phyloP scores from a whole-genome alignment of 1,284 basidiomycete genomes.

The Cutaneotrichosporon cavernicola region DNA sequence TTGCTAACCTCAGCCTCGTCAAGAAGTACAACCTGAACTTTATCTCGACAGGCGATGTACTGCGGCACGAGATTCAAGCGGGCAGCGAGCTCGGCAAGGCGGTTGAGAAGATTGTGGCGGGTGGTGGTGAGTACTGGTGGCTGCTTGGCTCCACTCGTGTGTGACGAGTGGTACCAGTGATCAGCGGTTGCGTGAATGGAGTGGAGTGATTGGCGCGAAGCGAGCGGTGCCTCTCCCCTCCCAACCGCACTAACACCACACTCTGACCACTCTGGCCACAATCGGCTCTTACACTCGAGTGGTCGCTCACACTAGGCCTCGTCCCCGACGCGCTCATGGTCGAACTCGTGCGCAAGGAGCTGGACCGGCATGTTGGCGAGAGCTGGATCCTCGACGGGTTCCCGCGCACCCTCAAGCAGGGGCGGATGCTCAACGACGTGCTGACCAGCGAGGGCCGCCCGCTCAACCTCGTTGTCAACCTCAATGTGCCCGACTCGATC shows the following conservation, averaged over 20 bases:
- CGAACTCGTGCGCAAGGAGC: conserved; percentile 49
- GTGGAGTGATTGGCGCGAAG: background rate
- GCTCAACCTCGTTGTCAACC: conserved; percentile 82
- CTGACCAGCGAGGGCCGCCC: conserved; percentile 54
- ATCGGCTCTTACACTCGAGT: no score
- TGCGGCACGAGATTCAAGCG: conserved; percentile 51
- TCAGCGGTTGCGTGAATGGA: background rate
- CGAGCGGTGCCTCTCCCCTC: background rate
- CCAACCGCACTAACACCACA: no score
- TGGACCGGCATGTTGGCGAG: conserved; percentile 49
- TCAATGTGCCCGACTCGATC: conserved; percentile 86
- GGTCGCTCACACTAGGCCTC: conserved; percentile 36
- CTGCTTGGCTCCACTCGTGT: background rate
- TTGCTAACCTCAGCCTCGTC: conserved; percentile 34
- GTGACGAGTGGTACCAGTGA: background rate
- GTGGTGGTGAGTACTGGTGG: conserved; percentile 12
- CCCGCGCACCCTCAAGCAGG: conserved; percentile 88
- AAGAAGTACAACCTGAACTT: conserved; percentile 52
- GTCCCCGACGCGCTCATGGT: conserved; percentile 54
- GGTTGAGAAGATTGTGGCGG: conserved; percentile 17
- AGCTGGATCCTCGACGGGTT: conserved; percentile 95
- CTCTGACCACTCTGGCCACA: no score
- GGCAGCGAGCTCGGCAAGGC: conserved; percentile 22
- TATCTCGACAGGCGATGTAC: conserved; percentile 52
- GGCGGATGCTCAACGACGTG: conserved; percentile 69